Conservation (phyloP, 2,329 filamentous ascomycete species). For the Fusarium pseudoanthophilum region DNA sequence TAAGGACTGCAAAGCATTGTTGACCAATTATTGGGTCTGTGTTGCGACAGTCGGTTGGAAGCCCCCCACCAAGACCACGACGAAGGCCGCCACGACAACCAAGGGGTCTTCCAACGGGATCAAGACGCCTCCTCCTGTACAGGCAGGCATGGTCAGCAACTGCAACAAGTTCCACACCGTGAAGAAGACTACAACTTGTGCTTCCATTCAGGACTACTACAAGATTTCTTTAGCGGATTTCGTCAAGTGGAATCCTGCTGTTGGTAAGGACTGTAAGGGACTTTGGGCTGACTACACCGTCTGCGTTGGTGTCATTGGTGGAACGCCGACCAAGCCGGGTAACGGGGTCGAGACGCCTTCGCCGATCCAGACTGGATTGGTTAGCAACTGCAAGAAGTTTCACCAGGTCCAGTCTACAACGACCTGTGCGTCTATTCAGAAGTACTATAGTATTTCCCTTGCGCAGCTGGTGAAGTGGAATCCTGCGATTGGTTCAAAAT, state of each 20-base stretch:
- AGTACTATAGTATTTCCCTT: not conserved
- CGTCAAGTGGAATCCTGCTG: slow-evolving; percentile 3
- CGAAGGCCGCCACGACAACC: not conserved
- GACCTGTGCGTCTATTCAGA: not conserved
- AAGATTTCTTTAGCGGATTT: not conserved
- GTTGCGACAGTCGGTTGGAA: not conserved
- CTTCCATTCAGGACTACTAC: slow-evolving; percentile 1
- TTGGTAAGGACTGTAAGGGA: not conserved
- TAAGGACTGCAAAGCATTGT: not conserved
- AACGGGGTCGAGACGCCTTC: not conserved
- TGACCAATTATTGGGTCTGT: not conserved
- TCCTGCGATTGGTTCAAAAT: not conserved
- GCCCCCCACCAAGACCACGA: not conserved
- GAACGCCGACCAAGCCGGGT: not conserved
- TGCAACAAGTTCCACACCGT: not conserved
- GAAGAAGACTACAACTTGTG: not conserved
- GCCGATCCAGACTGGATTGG: not conserved
- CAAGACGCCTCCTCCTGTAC: not conserved
- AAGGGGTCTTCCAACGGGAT: not conserved
- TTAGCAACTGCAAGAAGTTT: not conserved
- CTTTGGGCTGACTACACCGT: slow-evolving; percentile 2
- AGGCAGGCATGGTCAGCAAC: not conserved
- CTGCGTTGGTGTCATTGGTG: slow-evolving; percentile 11
- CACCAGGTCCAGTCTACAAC: not conserved
- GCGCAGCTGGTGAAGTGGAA: not conserved